These are phyloP conservation scores for Puccinia triticina DNA, from an alignment of 1,284 basidiomycete genomes.

Conservation along the genomic window DNA sequence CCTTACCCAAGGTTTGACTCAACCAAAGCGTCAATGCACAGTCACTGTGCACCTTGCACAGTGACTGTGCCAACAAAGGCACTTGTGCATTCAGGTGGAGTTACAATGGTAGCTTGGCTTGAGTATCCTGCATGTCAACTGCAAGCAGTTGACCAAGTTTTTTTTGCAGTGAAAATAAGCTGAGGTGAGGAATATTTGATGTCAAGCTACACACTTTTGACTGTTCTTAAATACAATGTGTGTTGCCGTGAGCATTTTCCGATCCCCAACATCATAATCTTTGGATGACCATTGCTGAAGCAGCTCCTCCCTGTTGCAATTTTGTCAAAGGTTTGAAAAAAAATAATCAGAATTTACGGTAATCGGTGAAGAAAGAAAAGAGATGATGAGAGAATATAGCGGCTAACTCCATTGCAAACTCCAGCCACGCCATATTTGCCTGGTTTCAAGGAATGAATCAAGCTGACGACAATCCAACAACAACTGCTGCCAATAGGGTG, in stretches of 20 bases:
- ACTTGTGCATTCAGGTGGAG: too few relatives aligned
- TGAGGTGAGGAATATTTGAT: not conserved
- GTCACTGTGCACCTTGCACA: too few relatives aligned
- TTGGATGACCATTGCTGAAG: constrained; percentile 50
- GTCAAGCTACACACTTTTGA: not conserved
- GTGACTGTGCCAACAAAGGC: too few relatives aligned
- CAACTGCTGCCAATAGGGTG: constrained; percentile 90
- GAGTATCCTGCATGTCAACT: too few relatives aligned
- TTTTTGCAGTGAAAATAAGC: too few relatives aligned
- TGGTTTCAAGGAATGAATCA: constrained; percentile 86
- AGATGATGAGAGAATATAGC: constrained; percentile 11
- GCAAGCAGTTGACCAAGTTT: too few relatives aligned
- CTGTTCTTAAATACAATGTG: not conserved
- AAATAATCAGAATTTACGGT: not conserved
- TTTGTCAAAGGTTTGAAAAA: not conserved
- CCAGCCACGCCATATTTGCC: constrained; percentile 96
- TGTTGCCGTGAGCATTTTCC: not conserved
- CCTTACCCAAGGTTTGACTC: too few relatives aligned
- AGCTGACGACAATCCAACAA: constrained; percentile 88
- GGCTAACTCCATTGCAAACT: constrained; percentile 92
- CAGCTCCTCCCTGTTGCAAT: constrained; percentile 36
- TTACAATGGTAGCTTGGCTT: too few relatives aligned
- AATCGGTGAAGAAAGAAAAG: not conserved
- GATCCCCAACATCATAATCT: constrained; percentile 20
- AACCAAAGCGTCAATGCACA: too few relatives aligned